A percentile compares a stretch with the other conserved stretches of the same genome.
Conservation (phyloP, 2,329 filamentous ascomycete genomes). For the Neoscytalidium dimidiatum region DNA sequence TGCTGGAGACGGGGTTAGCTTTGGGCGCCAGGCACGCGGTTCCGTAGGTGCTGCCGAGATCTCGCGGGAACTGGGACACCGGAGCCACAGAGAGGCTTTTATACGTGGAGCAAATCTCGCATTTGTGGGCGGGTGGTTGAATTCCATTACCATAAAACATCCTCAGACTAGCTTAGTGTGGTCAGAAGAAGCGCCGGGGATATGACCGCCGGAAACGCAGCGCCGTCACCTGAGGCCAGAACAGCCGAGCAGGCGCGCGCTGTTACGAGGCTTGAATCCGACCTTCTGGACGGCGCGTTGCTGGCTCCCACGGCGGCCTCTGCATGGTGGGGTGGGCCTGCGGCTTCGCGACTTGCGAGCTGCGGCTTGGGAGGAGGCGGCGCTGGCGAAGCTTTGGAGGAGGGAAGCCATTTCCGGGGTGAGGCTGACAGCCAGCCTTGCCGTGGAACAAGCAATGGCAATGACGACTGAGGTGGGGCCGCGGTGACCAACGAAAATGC, state of each 20-base stretch:
- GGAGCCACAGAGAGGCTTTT: conserved; percentile 12
- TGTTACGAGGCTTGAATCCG: neutral
- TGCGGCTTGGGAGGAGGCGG: neutral
- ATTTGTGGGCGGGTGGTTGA: neutral
- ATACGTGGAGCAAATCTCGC: conserved; percentile 14
- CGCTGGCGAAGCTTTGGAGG: neutral
- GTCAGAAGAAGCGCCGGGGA: conserved; percentile 1
- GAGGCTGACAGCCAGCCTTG: conserved; percentile 10
- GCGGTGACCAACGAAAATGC: neutral
- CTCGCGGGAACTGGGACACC: neutral
- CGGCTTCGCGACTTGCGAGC: too few species aligned
- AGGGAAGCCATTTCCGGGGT: neutral
- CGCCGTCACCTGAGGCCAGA: conserved; percentile 6
- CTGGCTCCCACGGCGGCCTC: neutral
- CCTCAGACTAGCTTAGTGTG: conserved; percentile 5
- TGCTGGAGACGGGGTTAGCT: too few species aligned
- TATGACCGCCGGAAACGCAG: conserved; percentile 1
- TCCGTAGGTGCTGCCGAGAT: neutral
- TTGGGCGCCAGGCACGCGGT: neutral
- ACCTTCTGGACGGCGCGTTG: neutral
- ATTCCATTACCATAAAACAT: conserved; percentile 7
- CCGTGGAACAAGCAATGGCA: neutral
- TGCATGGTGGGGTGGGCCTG: too few species aligned
- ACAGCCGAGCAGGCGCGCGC: neutral
- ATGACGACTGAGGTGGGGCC: conserved; percentile 3